Percentiles rank a stretch among this genome's conserved stretches.
These are phyloP conservation scores for Fragilariopsis cylindrus DNA, from an alignment of 108 stramenopile species.

Conservation along the genomic window DNA sequence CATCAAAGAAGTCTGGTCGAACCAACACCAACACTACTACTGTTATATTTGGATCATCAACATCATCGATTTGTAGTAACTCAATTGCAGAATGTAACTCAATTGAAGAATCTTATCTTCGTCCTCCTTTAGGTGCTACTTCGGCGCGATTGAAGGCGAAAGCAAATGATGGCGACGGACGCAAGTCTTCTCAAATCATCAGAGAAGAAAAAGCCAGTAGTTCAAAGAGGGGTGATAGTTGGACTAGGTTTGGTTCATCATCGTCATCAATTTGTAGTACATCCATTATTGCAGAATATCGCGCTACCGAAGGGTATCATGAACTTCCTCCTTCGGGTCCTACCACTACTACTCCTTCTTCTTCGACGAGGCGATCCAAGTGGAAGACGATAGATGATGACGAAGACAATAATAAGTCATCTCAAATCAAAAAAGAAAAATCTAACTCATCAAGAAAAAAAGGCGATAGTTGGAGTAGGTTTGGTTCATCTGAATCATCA, in stretches of 20 bases:
- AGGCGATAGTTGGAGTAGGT: neutral
- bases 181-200: neutral
- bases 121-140: neutral
- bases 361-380: no score
- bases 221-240: neutral
- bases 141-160: neutral
- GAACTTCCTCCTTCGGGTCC: no score
- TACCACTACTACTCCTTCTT: no score
- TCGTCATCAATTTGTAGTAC: neutral
- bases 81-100: neutral
- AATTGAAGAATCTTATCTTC: neutral
- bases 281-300: neutral
- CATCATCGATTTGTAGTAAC: neutral
- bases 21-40: neutral
- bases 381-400: neutral
- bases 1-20: neutral
- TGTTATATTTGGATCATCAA: neutral
- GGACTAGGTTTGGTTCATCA: neutral
- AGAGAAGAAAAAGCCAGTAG: neutral
- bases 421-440: neutral
- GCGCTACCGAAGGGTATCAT: neutral
- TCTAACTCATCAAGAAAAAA: neutral
- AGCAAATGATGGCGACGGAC: neutral
- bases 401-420: neutral
- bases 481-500: neutral